Evolutionary conservation across 2,329 filamentous ascomycete genomes (phyloP), one percentile per base, ranked within the genome.

Genomic region (Calonectria henricotiae): DNA sequence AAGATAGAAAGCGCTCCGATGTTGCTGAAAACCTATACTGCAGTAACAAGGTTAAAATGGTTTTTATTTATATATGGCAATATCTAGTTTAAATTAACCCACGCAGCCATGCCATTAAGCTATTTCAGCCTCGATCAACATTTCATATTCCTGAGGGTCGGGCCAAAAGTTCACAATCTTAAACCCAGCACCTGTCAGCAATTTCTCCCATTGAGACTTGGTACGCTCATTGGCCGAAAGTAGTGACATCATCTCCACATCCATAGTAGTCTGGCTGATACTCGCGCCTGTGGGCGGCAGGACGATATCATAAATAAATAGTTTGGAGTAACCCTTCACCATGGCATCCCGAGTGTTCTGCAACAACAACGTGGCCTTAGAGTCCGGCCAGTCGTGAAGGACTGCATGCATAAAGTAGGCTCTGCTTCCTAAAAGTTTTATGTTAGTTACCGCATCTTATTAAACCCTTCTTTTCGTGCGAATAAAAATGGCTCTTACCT

Each of bases 341-440:
- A 77, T 77, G 0, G 73, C 75, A 1, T 73, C 66, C 2, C 35
- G 67, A 0, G 72, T 73, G 12, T 76, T 69, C 0, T 60, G 32
- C 1, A 82, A 74, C 1, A 86, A 83, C 4, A 71, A 65, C 0
- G 71, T 71, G 1, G 78, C 73, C 17, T 84, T 75, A 1, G 77
- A 76, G n/a, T 87, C 82, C 0, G 84, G 80, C 85, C 85, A 88
- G 77, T 87, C 85, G 70, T 88, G 86, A 6, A 88, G 76, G 37
- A 88, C 85, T 46, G 81, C 80, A 32, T 85, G 84, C 70, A 88
- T 79, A 43, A 87, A 79, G 72, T 86, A 88, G 5, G 85, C 79
- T 13, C 83, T 80, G 3, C 82, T 84, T n/a, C 73, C 78, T 35
- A 3, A 0, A 43, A 7, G 8, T 9, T 4, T 0, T 2, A 46